Base-by-base conservation (phyloP, 1,139 yeast species). In the Magnusiomyces sp. region DNA sequence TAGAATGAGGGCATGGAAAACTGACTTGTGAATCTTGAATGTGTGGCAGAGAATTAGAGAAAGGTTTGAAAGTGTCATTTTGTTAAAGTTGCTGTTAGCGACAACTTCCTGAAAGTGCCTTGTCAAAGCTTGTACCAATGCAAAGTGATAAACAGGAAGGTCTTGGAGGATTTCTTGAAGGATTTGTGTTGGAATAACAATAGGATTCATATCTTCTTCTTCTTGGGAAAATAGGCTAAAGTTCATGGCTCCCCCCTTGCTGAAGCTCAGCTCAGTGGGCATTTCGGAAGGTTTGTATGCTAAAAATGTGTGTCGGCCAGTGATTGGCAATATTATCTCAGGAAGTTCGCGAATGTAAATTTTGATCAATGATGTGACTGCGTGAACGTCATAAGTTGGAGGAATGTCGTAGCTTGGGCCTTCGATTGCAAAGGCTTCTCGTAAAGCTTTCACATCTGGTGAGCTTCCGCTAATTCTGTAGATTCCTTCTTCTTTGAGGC, bases 381-480 rank as follows among this genome's bases (percentile, higher is more conserved):
- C 81, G 63, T 88, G 92, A n/a, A 84, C 77, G 62, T 86, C 95
- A 60, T 81, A 80, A 58, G 79, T 73, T 39, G 74, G 76, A 53
- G 78, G 79, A 56, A 83, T 74, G 7, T 76, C 73, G 55, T 84
- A 80, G 6, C 76, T 77, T 4, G 90, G 92, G 23, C 75, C 73
- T 55, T 73, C 77, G 17, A 57, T n/a, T 62, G 86, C 88, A 60
- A 87, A 83, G 37, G 77, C 77, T 17, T 72, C 70, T 59, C 79
- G 81, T 53, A 85, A 70, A 31, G 75, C 70, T 53, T 72, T 75
- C 53, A 87, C 76, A 50, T 85, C 85, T 50, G 81, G 79, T 29
- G 81, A 70, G 0, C 94, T 82, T 0, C 95, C 87, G 58, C 92
- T 83, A 56, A 85, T 80, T 67, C 95, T 75, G 64, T 87, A 87